Evolutionary conservation across 2,329 filamentous ascomycete genomes (phyloP), one percentile per base, ranked within the genome.

Genomic region (Elsinoe arachidis): DNA sequence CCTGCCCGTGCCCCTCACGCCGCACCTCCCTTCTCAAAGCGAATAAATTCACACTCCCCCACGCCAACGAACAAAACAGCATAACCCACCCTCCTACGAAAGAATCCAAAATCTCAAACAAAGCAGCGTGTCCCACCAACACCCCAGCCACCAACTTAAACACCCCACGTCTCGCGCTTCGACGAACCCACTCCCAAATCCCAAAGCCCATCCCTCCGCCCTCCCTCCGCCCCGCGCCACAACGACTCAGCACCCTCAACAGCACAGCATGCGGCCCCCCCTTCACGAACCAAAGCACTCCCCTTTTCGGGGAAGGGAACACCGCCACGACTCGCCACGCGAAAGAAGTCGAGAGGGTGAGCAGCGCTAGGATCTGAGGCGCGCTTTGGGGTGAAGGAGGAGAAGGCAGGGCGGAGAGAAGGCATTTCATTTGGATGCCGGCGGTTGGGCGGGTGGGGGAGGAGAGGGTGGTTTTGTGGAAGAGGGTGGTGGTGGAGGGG

Each of bases 31-130:
- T 12, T 4, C 26, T 17, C 6, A 26, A 19, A n/a, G 6, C 26
- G 6, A 37, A 12, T 10, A 52, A n/a, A 19, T 37, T 52, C n/a
- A 33, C 47, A 21, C 10, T 35, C 47, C 10, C 47, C 30, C 47
- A 52, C 12, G 30, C 33, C 7, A 33, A n/a, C 2, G 47, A 35
- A 26, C 26, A 17, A 15, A 33, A 12, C 5, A 52, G 47, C 47
- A 52, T 52, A 3, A 37, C 3, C 5, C 21, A n/a, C 7, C 14
- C n/a, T 5, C 47, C 47, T 2, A 33, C 11, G 26, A 35, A 37
- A 11, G 47, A 52, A 26, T 52, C 47, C 9, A 52, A 15, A 15
- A 52, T 52, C 30, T 52, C 47, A n/a, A 52, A 52, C 3, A 52
- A 15, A 9, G 47, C n/a, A 4, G 17, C n/a, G 23, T 52, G 47